A percentile compares a stretch with the other conserved stretches of the same genome.
Conservation (phyloP, 192 early-diverging fungal species). For the Entrophospora sp. region DNA sequence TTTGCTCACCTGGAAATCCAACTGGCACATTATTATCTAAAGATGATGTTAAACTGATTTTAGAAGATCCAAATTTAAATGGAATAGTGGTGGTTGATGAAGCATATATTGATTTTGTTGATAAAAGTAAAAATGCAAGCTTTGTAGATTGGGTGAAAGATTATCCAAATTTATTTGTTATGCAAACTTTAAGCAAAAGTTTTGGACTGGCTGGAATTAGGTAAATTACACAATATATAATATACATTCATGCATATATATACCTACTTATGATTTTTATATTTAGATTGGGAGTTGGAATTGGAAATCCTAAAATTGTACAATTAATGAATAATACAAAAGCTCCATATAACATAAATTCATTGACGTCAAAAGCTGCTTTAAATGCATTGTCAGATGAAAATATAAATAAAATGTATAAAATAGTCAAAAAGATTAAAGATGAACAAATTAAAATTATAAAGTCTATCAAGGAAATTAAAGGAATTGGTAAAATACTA, state of each 20-base stretch:
- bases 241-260: no score
- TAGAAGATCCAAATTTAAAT: conserved; percentile 59
- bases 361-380: conserved; percentile 73
- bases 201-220: conserved; percentile 97
- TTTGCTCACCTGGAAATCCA: conserved; percentile 99
- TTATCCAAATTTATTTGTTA: conserved; percentile 92
- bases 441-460: conserved; percentile 64
- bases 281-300: conserved; percentile 81
- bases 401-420: conserved; percentile 60
- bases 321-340: conserved; percentile 92
- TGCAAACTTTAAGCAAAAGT: conserved; percentile 97
- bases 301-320: conserved; percentile 74
- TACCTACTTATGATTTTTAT: no score
- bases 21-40: conserved; percentile 77
- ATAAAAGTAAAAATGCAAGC: conserved; percentile 48
- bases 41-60: conserved; percentile 54
- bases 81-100: conserved; percentile 98
- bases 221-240: no score
- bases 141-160: conserved; percentile 67
- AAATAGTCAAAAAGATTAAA: conserved; percentile 48
- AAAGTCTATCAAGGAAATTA: conserved; percentile 47
- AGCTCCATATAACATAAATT: conserved; percentile 97
- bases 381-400: conserved; percentile 64
- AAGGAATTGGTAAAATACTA: conserved; percentile 63
- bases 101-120: conserved; percentile 96